Conservation (phyloP, 2,329 filamentous ascomycete species). For the Sporothrix inflata region DNA sequence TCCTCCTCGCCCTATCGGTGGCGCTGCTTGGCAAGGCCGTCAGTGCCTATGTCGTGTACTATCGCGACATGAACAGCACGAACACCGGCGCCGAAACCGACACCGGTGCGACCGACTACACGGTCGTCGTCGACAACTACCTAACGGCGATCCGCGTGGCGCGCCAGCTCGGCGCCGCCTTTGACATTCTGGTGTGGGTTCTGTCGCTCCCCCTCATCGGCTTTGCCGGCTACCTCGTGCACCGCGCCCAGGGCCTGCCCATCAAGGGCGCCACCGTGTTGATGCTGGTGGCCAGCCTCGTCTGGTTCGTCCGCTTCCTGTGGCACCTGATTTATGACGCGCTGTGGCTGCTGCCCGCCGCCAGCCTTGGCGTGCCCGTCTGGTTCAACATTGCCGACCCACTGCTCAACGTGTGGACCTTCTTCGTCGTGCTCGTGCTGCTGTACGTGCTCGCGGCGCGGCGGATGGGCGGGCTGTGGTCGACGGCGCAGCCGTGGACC, state of each 20-base stretch:
- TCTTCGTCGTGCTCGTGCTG: conserved; percentile 35
- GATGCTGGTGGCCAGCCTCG: conserved; percentile 42
- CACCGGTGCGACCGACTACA: neutral
- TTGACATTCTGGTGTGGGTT: conserved; percentile 5
- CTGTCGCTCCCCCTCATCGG: neutral
- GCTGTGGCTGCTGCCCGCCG: conserved; percentile 25
- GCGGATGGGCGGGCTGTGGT: conserved; percentile 38
- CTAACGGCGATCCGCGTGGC: neutral
- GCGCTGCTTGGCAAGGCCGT: conserved; percentile 13
- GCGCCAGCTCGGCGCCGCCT: neutral
- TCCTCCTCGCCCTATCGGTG: conserved; percentile 32
- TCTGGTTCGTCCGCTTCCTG: conserved; percentile 38
- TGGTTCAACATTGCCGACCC: conserved; percentile 30
- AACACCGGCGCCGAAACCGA: too few species aligned
- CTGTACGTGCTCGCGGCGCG: conserved; percentile 36
- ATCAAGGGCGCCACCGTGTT: conserved; percentile 37
- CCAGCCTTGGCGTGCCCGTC: neutral
- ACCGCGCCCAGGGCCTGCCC: neutral
- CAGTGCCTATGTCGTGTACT: neutral
- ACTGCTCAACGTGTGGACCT: conserved; percentile 33
- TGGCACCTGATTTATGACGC: conserved; percentile 32
- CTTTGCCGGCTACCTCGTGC: neutral
- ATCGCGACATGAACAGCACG: neutral
- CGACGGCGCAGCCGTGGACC: conserved; percentile 33
- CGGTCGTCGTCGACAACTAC: too few species aligned